Base-by-base conservation (phyloP, 257 asterid species). In the Perilla frutescens region DNA sequence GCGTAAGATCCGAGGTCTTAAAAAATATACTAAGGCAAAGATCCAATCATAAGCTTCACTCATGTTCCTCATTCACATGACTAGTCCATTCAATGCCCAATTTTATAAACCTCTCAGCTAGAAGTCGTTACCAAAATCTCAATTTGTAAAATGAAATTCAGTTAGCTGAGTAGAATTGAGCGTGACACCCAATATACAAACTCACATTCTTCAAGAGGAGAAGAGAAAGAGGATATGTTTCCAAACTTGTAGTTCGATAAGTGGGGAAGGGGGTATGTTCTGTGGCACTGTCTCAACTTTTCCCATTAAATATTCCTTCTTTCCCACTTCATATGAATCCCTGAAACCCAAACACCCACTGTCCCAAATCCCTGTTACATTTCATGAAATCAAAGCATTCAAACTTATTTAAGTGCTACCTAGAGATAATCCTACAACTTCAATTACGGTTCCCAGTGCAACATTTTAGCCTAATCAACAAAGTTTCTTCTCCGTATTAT, bases 351-450 rank as follows among this genome's bases (percentile, higher is more conserved):
- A 29, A 7, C 6, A 58, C 54, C 44, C 13, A 47, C 53, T 34
- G 1, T 49, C 44, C 44, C 41, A 37, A 4, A 45, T 56, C 29
- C 20, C 67, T 45, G 63, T 13, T 29, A 59, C 66, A 62, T 69
- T 44, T 60, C 78, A 74, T 9, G 5, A 31, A 47, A 50, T 39
- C 60, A 31, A 14, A 31, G 53, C 72, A 68, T 56, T 73, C 69
- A 8, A 31, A 54, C 7, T 63, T 37, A 55, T 20, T 41, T 20
- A 45, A 65, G 36, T 69, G 39, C 29, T 48, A 32, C 51, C 51
- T 37, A 9, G 49, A 50, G 66, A 34, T 60, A 37, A 39, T 62
- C 32, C 51, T 8, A 34, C 34, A 63, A 43, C 62, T 76, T 60
- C 65, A 66, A 61, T 66, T 54, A 67, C 69, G 37, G 44, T 67